A percentile compares a stretch with the other conserved stretches of the same genome.
Evolutionary conservation across 257 asterid species (phyloP).

Genomic region (Fraxinus excelsior): DNA sequence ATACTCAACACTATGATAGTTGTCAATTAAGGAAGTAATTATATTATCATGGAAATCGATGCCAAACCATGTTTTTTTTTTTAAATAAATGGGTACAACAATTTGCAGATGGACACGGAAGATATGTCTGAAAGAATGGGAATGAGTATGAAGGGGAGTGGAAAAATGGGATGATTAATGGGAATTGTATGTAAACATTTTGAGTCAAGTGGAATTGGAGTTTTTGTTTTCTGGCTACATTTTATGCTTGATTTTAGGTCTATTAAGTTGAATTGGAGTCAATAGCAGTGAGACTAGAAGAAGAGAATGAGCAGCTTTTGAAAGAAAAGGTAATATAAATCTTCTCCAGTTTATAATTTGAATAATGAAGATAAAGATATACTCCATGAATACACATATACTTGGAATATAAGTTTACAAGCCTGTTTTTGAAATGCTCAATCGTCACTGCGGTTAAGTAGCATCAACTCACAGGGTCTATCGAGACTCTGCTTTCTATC

Average conservation of each 20-base stretch:
- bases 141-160: too few relatives aligned
- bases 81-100: too few relatives aligned
- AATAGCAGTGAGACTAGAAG: constrained; percentile 75
- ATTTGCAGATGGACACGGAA: too few relatives aligned
- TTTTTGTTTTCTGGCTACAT: constrained; percentile 13
- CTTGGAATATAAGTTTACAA: neutral
- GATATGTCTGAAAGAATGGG: too few relatives aligned
- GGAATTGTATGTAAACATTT: too few relatives aligned
- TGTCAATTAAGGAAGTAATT: too few relatives aligned
- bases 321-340: too few relatives aligned
- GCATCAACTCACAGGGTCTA: constrained; percentile 41
- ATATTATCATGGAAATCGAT: too few relatives aligned
- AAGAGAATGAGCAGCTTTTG: constrained; percentile 73
- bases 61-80: too few relatives aligned
- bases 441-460: constrained; percentile 1
- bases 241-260: constrained; percentile 49
- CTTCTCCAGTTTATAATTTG: neutral
- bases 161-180: too few relatives aligned
- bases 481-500: constrained; percentile 47
- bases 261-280: constrained; percentile 82
- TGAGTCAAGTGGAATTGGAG: too few relatives aligned
- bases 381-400: neutral
- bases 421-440: constrained; percentile 5
- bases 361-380: neutral
- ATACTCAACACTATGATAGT: too few relatives aligned